Base-by-base conservation (phyloP, 169 alveolate species). In the Plasmodium knowlesi region DNA sequence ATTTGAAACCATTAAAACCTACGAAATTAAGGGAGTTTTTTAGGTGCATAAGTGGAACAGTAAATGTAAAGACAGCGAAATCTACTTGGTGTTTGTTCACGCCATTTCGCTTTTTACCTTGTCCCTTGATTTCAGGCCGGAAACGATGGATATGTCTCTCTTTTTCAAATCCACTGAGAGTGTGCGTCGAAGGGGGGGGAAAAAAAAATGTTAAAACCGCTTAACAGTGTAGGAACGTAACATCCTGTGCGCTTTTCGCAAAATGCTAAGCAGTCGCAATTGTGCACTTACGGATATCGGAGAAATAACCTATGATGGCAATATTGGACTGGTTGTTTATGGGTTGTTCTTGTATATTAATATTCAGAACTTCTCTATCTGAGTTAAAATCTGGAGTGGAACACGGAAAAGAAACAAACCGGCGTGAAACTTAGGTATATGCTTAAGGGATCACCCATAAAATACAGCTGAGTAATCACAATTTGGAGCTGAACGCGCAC, bases 301-400 rank as follows among this genome's bases (percentile, higher is more conserved):
- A 92, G 57, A 97, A 82, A 81, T 83, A 97, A 19, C 96, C 97
- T 46, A 95, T 93, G 39, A 97, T 96, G 25, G 98, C 99, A 22
- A 95, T 96, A 95, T 97, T 97, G 57, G 98, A 97, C 46, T 95
- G 97, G 28, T 98, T 98, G 50, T 97, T 98, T 61, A 96, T 86
- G 12, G 99, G 98, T n/a, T 98, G 99, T 19, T 98, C 98, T 80
- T 98, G 96, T 28, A 97, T 96, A 76, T 96, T 97, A 12, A 97
- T 92, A 57, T 95, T 97, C 41, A 97, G 94, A 50, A 95, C 97
- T 73, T 96, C 97, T 83, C 92, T 96, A 46, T 86, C 83, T 43
- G 84, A 72, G 94, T 74, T 41, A 92, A 91, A 70, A 80, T 74
- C 90, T 93, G 94, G 53, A 78, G n/a, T 22, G 76, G 81, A 41